Conservation (phyloP, 352 stramenopile genomes). For the Phytophthora pseudosyringae region DNA sequence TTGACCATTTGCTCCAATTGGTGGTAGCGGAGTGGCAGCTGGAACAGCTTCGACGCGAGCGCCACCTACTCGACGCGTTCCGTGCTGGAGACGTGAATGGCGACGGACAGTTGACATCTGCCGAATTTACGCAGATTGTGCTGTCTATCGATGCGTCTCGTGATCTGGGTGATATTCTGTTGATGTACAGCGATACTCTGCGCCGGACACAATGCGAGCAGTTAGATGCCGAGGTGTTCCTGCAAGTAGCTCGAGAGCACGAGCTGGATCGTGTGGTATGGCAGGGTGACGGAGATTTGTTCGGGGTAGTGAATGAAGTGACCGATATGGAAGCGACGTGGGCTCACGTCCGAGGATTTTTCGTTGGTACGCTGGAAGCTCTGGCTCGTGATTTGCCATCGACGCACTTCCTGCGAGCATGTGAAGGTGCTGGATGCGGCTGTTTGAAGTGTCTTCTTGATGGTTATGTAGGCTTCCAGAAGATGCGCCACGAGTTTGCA, state of each 20-base stretch:
- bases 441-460: slow-evolving; percentile 87
- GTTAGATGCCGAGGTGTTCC: slow-evolving; percentile 66
- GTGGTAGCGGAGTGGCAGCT: slow-evolving; percentile 72
- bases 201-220: slow-evolving; percentile 62
- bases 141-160: slow-evolving; percentile 74
- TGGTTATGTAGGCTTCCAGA: slow-evolving; percentile 81
- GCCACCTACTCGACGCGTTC: slow-evolving; percentile 72
- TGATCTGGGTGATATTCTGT: slow-evolving; percentile 69
- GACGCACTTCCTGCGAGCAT: slow-evolving; percentile 66
- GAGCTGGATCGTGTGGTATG: slow-evolving; percentile 76
- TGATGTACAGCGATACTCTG: slow-evolving; percentile 87
- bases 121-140: slow-evolving; percentile 84
- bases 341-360: slow-evolving; percentile 58
- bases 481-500: slow-evolving; percentile 64
- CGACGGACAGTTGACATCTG: slow-evolving; percentile 75
- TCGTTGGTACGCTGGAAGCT: slow-evolving; percentile 73
- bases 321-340: slow-evolving; percentile 73
- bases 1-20: slow-evolving; percentile 71
- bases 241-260: slow-evolving; percentile 80
- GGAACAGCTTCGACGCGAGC: slow-evolving; percentile 74
- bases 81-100: slow-evolving; percentile 82
- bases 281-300: slow-evolving; percentile 71
- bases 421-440: slow-evolving; percentile 75
- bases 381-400: slow-evolving; percentile 55
- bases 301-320: slow-evolving; percentile 71